Evolutionary conservation across 202 grass and related monocot genomes (phyloP), one percentile per base, ranked within the genome.

Genomic region (Sporobolus alterniflorus): DNA sequence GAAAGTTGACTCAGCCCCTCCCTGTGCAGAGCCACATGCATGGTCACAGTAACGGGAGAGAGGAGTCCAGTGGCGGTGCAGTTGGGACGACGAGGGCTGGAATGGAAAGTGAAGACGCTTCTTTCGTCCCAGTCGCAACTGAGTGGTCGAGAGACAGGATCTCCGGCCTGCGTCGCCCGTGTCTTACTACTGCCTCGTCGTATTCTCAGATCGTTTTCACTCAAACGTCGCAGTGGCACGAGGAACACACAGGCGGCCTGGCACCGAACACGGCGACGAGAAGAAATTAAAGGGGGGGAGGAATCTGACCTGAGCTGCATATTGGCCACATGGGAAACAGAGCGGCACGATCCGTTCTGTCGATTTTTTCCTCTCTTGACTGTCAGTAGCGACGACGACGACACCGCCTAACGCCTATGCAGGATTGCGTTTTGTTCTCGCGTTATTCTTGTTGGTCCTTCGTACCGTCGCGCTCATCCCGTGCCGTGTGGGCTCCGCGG

Each of bases 361-460:
- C 26, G 0, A 40, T 5, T 67, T 59, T 31, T n/a, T n/a, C n/a
- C n/a, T n/a, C 29, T 29, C 36, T 73, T 50, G 69, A 46, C 78
- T 39, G n/a, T n/a, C 51, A 68, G 8, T 50, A 69, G 79, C 49
- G 42, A 54, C 69, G 16, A 21, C 41, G 42, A 54, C 71, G 36
- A 55, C 52, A 17, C 47, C 43, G 24, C 44, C n/a, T 59, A 83
- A n/a, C n/a, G n/a, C n/a, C n/a, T n/a, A n/a, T n/a, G n/a, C n/a
- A n/a, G 75, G 56, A 73, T 83, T 56, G 11, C 84, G 51, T 72
- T 86, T 67, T 77, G 80, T 56, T 64, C 68, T 64, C 39, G 34
- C 2, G 34, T 46, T 71, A 36, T 32, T 71, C 54, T 28, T 25
- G 73, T 42, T 57, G 26, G 48, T 41, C 70, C 62, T 81, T 18